Percentiles rank a stretch among this genome's conserved stretches.
These are phyloP conservation scores for Rhizopus arrhizus DNA, from an alignment of 371 early-diverging fungal species.

Conservation along the genomic window DNA sequence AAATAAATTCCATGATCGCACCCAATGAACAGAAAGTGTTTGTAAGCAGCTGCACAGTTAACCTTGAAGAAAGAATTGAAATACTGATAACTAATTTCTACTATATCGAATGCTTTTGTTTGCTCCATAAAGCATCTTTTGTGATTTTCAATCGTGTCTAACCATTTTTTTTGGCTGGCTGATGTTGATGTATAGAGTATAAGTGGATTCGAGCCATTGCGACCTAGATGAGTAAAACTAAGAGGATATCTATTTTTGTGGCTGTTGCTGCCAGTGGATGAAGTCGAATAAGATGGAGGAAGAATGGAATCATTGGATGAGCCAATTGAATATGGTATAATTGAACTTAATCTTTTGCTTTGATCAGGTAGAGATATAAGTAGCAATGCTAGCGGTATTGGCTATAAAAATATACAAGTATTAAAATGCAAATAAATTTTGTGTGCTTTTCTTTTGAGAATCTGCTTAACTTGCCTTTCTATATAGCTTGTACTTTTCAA, in stretches of 20 bases:
- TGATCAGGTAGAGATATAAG: conserved; percentile 60
- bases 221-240: conserved; percentile 75
- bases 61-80: conserved; percentile 32
- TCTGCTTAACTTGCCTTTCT: conserved; percentile 13
- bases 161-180: conserved; percentile 80
- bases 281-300: conserved; percentile 1
- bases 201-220: conserved; percentile 59
- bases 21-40: conserved; percentile 29
- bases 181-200: conserved; percentile 73
- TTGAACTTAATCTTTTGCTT: conserved; percentile 22
- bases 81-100: conserved; percentile 24
- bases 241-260: conserved; percentile 57
- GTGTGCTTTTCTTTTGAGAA: background rate
- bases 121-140: conserved; percentile 47
- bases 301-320: conserved; percentile 2
- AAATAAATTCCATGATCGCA: conserved; percentile 44
- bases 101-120: conserved; percentile 60
- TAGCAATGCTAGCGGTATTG: conserved; percentile 70
- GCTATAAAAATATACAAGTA: conserved; percentile 26
- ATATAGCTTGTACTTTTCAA: conserved; percentile 24
- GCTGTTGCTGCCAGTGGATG: background rate
- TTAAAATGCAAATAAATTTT: background rate
- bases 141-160: conserved; percentile 78
- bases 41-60: conserved; percentile 27
- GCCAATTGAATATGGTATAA: conserved; percentile 15